A percentile compares a stretch with the other conserved stretches of the same genome.
Evolutionary conservation across 176 grass and related monocot genomes (phyloP).

Genomic region (Cenchrus americanus): DNA sequence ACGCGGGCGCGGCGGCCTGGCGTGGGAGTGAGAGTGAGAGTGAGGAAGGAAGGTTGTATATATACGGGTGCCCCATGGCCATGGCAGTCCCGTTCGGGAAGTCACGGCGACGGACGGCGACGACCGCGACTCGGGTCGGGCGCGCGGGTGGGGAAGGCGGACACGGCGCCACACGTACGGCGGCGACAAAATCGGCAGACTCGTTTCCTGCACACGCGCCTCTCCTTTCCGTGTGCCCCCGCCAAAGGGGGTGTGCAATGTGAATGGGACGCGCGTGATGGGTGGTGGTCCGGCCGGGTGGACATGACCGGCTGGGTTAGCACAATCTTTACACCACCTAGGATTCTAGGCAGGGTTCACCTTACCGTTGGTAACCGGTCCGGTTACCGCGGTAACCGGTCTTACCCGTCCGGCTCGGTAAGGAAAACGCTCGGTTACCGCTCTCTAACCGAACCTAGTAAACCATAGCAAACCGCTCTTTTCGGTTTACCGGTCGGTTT

Average conservation of each 20-base stretch:
- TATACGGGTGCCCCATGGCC: neutral
- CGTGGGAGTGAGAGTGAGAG: neutral
- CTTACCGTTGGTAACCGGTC: too few species aligned
- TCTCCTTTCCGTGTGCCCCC: too few species aligned
- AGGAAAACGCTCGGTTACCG: too few species aligned
- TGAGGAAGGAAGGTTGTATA: neutral
- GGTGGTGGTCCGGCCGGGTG: neutral
- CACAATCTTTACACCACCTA: neutral
- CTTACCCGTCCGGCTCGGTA: too few species aligned
- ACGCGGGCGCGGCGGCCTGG: neutral
- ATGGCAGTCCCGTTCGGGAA: neutral
- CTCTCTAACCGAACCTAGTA: too few species aligned
- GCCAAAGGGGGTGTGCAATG: neutral
- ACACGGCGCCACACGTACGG: neutral
- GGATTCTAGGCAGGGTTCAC: too few species aligned
- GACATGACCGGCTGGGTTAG: neutral
- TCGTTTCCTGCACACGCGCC: too few species aligned
- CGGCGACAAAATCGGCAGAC: neutral
- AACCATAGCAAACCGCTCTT: too few species aligned
- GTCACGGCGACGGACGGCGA: neutral
- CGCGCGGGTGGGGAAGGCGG: conserved; percentile 3
- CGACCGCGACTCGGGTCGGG: neutral
- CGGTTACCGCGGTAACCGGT: too few species aligned
- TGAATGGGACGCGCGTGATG: neutral
- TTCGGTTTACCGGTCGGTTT: too few species aligned